A percentile compares a stretch with the other conserved stretches of the same genome.
Evolutionary conservation across 225 moss, liverwort and hornwort species (phyloP).

Genomic region (Physcomitrium patens): DNA sequence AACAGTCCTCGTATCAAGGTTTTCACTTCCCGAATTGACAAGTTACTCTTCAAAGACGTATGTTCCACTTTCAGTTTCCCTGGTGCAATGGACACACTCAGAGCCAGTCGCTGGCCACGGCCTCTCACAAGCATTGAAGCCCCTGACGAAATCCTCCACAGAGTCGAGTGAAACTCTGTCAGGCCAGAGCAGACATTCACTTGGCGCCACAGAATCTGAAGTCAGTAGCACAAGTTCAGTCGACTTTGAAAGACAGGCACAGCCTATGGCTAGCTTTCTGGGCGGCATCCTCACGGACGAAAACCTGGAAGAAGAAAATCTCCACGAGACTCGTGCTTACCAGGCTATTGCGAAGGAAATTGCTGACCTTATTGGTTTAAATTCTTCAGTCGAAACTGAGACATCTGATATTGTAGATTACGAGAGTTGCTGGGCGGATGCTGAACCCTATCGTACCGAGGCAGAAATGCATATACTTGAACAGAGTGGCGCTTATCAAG

Average conservation of each 20-base stretch:
- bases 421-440: constrained; percentile 40
- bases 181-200: constrained; percentile 12
- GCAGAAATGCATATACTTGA: constrained; percentile 31
- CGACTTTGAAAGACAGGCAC: constrained; percentile 38
- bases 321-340: constrained; percentile 49
- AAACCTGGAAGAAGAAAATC: constrained; percentile 39
- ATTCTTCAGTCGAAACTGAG: constrained; percentile 16
- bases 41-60: constrained; percentile 43
- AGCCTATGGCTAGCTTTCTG: constrained; percentile 40
- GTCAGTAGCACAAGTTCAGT: constrained; percentile 34
- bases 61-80: constrained; percentile 38
- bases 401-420: constrained; percentile 26
- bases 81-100: constrained; percentile 32
- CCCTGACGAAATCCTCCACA: constrained; percentile 23
- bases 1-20: constrained; percentile 36
- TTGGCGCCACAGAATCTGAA: constrained; percentile 34
- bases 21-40: constrained; percentile 39
- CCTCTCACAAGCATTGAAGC: constrained; percentile 21
- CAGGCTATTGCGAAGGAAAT: constrained; percentile 53
- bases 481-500: constrained; percentile 43
- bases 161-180: constrained; percentile 30
- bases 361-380: constrained; percentile 47
- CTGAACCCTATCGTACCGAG: constrained; percentile 15
- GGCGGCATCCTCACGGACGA: constrained; percentile 46
- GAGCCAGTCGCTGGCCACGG: constrained; percentile 16